phyloP scores from a whole-genome alignment of 306 rosid species.

The Cucurbita moschata region DNA sequence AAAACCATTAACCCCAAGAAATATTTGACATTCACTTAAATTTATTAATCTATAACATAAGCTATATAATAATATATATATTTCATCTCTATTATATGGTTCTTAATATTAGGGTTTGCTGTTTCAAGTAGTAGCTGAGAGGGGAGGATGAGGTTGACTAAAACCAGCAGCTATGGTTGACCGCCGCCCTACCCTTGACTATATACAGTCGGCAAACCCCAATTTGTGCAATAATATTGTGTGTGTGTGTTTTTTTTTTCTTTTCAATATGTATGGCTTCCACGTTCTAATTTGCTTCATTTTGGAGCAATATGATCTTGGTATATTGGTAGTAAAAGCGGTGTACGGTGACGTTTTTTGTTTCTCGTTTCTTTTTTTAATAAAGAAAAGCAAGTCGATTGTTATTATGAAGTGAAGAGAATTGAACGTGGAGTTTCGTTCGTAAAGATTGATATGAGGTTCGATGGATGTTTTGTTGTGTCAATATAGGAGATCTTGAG shows the following conservation, averaged over 20 bases:
- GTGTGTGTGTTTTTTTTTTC: too few species aligned
- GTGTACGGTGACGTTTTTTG: neutral
- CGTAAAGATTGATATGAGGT: too few species aligned
- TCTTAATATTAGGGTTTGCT: neutral
- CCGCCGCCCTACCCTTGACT: slow-evolving; percentile 7
- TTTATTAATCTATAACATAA: neutral
- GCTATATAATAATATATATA: neutral
- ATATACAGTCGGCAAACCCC: neutral
- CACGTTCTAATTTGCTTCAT: slow-evolving; percentile 8
- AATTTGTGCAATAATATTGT: neutral
- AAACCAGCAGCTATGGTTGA: slow-evolving; percentile 5
- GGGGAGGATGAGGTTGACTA: neutral
- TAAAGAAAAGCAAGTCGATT: too few species aligned
- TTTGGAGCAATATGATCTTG: neutral
- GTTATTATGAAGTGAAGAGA: too few species aligned
- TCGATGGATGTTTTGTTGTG: too few species aligned
- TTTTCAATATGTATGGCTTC: slow-evolving; percentile 9
- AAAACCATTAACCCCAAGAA: slow-evolving; percentile 3
- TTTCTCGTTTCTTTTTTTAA: too few species aligned
- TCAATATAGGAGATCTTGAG: too few species aligned
- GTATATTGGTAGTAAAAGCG: too few species aligned
- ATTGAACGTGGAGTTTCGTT: too few species aligned
- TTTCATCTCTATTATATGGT: neutral
- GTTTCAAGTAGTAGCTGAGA: neutral
- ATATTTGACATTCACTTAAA: neutral